Evolutionary conservation across 208 protist genomes (phyloP), one percentile per base, ranked within the genome.

Genomic region (Vickermania spadyakhi): DNA sequence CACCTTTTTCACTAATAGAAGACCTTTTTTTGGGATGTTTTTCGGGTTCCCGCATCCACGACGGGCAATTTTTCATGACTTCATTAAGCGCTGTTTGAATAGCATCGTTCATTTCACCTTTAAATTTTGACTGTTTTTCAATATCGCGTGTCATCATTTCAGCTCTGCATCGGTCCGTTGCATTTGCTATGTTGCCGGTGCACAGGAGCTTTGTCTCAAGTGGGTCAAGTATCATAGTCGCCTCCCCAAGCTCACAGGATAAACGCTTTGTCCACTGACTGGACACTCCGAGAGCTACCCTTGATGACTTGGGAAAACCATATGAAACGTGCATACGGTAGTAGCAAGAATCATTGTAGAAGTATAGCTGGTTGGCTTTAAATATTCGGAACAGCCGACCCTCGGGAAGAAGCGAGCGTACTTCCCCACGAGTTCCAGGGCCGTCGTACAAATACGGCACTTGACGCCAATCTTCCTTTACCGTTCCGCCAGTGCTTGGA

Each of bases 201-300:
- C 13, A 27, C 21, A 55, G 70, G 55, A 68, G 62, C 2, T 28
- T 49, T 0, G 70, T 75, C 28, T 75, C 70, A 41, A 60, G n/a
- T 27, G 64, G 64, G 56, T 75, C 68, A 27, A 75, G 13, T 7
- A 7, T 55, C 21, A 55, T 18, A 23, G 13, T 52, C 11, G 65
- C 53, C 3, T 45, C 36, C 11, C 36, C 36, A 36, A 23, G 18
- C 62, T 53, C 1, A 60, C 64, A 45, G 67, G 28, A 27, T 55
- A 14, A 28, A n/a, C 23, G 26, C 55, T 14, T 25, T 13, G 55
- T 14, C 29, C 23, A n/a, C 28, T 21, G 55, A 28, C 23, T 27
- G n/a, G 18, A 11, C 13, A 14, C 18, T 27, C 25, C 13, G 7
- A 42, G 55, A 13, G 55, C 26, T 11, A 13, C 36, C 36, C 18